Evolutionary conservation across 140 eudicot genomes (phyloP).

Genomic region (Bidens hawaiensis): DNA sequence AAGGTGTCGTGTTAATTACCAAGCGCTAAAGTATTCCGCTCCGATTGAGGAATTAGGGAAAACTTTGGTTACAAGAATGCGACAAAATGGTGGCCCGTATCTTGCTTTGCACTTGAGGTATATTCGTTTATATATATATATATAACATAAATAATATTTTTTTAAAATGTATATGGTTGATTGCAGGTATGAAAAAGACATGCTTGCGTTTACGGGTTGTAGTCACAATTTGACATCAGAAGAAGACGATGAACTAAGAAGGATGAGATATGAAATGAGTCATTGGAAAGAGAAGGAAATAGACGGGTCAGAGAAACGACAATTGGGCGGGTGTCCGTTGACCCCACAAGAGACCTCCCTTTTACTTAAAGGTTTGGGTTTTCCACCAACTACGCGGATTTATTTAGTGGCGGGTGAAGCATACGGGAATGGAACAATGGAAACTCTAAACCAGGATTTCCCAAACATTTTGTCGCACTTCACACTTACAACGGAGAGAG

Average conservation of each 20-base stretch:
- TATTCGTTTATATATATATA: not conserved
- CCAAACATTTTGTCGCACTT: constrained; percentile 87
- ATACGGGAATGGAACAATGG: constrained; percentile 91
- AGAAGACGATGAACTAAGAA: constrained; percentile 84
- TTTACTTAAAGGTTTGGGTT: constrained; percentile 74
- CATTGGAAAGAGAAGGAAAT: constrained; percentile 99
- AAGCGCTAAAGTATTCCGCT: constrained; percentile 77
- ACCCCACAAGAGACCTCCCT: constrained; percentile 94
- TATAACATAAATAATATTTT: not conserved
- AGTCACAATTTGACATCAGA: constrained; percentile 83
- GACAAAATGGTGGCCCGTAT: constrained; percentile 64
- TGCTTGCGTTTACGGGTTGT: constrained; percentile 99
- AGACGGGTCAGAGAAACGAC: constrained; percentile 74
- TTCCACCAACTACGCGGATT: constrained; percentile 62
- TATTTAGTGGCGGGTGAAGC: constrained; percentile 97
- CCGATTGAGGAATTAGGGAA: constrained; percentile 76
- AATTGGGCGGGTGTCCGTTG: constrained; percentile 91
- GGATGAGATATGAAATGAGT: constrained; percentile 81
- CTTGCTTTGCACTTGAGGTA: constrained; percentile 94
- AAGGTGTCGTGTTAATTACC: constrained; percentile 87
- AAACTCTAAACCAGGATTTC: constrained; percentile 51
- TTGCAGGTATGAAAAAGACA: constrained; percentile 97
- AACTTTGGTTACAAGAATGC: constrained; percentile 85
- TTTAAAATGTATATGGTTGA: not conserved
- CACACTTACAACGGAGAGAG: constrained; percentile 69